Evolutionary conservation across 495 filamentous ascomycete species (phyloP).

Genomic region (Daldinia loculata): DNA sequence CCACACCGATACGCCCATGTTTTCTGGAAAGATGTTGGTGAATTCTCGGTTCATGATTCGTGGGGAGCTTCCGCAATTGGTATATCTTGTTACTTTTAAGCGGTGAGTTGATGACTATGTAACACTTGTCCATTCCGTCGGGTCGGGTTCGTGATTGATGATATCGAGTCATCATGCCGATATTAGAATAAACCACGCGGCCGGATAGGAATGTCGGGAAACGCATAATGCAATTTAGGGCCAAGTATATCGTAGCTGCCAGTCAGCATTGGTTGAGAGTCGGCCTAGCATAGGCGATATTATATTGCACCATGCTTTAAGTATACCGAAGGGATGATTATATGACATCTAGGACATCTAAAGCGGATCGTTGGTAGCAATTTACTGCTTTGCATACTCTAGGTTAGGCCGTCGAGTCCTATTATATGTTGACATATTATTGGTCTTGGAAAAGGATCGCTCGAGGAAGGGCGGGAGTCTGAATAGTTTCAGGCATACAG

Average conservation of each 20-base stretch:
- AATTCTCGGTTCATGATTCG: conserved; percentile 28
- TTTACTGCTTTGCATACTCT: no score
- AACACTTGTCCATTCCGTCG: conserved; percentile 22
- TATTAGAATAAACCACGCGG: conserved; percentile 13
- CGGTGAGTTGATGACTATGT: conserved; percentile 35
- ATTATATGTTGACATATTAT: no score
- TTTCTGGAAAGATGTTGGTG: neutral
- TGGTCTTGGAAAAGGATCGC: neutral
- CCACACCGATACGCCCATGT: conserved; percentile 19
- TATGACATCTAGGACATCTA: no score
- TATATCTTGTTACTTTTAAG: conserved; percentile 5
- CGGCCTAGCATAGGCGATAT: neutral
- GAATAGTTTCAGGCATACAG: conserved; percentile 16
- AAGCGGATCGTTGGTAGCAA: no score
- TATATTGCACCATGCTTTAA: no score
- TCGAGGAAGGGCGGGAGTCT: conserved; percentile 23
- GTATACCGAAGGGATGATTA: no score
- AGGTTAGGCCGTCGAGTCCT: no score
- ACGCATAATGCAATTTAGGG: neutral
- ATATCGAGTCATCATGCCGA: conserved; percentile 35
- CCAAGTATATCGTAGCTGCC: neutral
- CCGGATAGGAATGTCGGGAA: conserved; percentile 11
- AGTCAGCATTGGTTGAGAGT: conserved; percentile 15
- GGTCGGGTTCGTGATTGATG: conserved; percentile 1
- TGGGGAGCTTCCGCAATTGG: conserved; percentile 22